A percentile compares a stretch with the other conserved stretches of the same genome.
phyloP scores from a whole-genome alignment of 148 eudicot species.

The Chenopodium suecicum region DNA sequence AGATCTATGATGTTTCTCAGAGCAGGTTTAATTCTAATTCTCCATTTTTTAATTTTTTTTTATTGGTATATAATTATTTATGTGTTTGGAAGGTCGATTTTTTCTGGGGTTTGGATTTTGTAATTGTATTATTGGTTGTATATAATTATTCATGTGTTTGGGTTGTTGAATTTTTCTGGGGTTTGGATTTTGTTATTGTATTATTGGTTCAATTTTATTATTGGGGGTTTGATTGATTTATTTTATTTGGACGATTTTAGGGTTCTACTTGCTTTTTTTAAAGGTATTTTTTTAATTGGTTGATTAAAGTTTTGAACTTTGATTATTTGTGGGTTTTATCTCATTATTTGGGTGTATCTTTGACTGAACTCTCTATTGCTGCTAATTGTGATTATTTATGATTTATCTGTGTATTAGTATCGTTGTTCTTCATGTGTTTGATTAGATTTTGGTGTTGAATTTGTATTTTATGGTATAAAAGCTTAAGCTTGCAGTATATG shows the following conservation, averaged over 20 bases:
- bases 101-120: too few species aligned
- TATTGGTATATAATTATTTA: background rate
- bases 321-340: background rate
- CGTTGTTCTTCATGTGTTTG: background rate
- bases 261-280: background rate
- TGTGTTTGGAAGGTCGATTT: too few species aligned
- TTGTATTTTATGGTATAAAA: background rate
- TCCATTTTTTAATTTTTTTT: background rate
- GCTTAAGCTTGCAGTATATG: background rate
- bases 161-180: too few species aligned
- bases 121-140: too few species aligned
- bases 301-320: conserved; percentile 1
- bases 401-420: background rate
- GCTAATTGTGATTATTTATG: background rate
- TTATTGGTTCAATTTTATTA: background rate
- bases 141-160: too few species aligned
- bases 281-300: background rate
- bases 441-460: background rate
- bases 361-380: background rate
- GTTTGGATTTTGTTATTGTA: too few species aligned
- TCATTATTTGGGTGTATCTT: background rate
- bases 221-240: background rate
- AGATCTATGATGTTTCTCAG: conserved; percentile 96
- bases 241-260: background rate
- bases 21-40: conserved; percentile 54